Conservation (phyloP, 1,139 yeast genomes). For the Protomyces inundatus region DNA sequence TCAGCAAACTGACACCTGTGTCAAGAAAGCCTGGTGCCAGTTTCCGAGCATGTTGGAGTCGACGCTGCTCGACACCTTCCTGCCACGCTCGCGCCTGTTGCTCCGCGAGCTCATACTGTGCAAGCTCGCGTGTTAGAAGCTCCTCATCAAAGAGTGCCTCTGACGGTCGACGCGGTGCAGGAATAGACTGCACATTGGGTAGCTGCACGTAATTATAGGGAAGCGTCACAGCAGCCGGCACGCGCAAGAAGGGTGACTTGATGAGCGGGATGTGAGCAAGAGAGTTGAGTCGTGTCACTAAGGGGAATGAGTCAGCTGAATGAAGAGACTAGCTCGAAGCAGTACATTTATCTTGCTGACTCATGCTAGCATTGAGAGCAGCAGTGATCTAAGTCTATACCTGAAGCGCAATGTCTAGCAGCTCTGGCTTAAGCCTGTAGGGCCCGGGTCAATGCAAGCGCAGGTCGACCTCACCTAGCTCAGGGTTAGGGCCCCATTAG, state of each 20-base stretch:
- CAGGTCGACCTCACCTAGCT: no score
- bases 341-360: background rate
- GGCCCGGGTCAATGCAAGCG: no score
- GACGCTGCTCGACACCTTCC: background rate
- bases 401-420: no score
- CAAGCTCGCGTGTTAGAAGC: background rate
- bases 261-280: constrained; percentile 23
- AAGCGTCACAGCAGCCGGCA: constrained; percentile 19
- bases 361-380: background rate
- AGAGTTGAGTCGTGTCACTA: background rate
- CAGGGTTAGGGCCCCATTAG: no score
- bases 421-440: no score
- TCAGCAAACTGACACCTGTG: constrained; percentile 20
- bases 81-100: constrained; percentile 12
- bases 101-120: background rate
- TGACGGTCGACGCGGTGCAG: background rate
- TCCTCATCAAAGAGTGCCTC: background rate
- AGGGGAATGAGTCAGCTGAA: background rate
- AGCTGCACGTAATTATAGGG: constrained; percentile 16
- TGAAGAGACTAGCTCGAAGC: background rate
- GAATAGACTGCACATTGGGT: constrained; percentile 1
- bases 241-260: constrained; percentile 12
- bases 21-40: constrained; percentile 29
- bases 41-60: constrained; percentile 10
- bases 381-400: background rate